A percentile compares a stretch with the other conserved stretches of the same genome.
Evolutionary conservation across 176 grass and related monocot genomes (phyloP).

Genomic region (Aegilops bicornis): DNA sequence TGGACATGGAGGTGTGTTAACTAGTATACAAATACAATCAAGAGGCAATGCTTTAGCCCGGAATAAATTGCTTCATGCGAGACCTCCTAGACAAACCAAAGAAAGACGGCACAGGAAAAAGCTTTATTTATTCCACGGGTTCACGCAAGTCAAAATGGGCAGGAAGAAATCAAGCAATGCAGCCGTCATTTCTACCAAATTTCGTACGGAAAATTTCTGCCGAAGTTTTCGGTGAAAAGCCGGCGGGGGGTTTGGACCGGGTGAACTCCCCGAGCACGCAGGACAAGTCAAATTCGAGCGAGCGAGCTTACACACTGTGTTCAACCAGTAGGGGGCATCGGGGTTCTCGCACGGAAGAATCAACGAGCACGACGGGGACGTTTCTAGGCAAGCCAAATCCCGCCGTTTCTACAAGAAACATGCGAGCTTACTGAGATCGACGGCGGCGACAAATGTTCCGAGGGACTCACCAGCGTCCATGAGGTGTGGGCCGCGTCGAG

Average conservation of each 20-base stretch:
- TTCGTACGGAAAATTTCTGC: too few relatives aligned
- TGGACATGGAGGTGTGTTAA: neutral
- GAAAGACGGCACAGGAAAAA: neutral
- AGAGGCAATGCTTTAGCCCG: neutral
- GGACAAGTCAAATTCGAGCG: neutral
- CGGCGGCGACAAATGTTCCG: neutral
- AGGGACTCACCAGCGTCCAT: conserved; percentile 29
- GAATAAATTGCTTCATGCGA: neutral
- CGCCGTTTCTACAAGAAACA: neutral
- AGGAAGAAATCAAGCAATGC: neutral
- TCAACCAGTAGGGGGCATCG: neutral
- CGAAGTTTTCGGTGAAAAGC: neutral
- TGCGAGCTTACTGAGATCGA: neutral
- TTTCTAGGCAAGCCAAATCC: neutral
- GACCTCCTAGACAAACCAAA: conserved; percentile 2
- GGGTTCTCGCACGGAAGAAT: neutral
- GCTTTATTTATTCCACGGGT: neutral
- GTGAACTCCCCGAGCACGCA: neutral
- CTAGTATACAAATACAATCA: neutral
- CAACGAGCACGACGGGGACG: neutral
- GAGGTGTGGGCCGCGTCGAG: neutral
- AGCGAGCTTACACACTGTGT: neutral
- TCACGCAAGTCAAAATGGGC: neutral
- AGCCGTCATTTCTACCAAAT: neutral
- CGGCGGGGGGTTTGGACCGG: neutral